Percentiles rank a stretch among this genome's conserved stretches.
These are phyloP conservation scores for Bruguiera sexangula DNA, from an alignment of 345 rosid genomes.

Conservation along the genomic window DNA sequence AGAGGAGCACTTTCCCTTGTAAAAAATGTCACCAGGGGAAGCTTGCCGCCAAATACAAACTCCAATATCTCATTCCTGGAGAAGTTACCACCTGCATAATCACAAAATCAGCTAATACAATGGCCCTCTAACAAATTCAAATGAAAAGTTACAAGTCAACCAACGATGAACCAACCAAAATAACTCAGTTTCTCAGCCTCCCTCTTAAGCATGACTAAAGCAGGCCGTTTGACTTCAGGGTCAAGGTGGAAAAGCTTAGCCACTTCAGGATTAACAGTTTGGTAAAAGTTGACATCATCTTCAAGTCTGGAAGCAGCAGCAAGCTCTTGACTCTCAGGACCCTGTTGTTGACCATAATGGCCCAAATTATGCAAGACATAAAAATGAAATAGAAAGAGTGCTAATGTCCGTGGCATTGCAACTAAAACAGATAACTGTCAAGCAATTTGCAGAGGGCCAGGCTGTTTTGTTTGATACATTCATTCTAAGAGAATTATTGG, in stretches of 20 bases:
- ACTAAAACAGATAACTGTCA: background rate
- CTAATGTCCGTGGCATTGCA: background rate
- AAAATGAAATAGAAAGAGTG: background rate
- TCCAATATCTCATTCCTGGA: constrained; percentile 61
- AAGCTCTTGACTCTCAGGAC: constrained; percentile 12
- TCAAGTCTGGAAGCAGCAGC: constrained; percentile 12
- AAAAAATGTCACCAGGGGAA: constrained; percentile 73
- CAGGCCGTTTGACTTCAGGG: constrained; percentile 17
- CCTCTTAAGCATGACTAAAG: constrained; percentile 15
- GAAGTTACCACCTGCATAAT: constrained; percentile 72
- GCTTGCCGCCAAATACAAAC: constrained; percentile 73
- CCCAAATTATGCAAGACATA: background rate
- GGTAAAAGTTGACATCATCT: constrained; percentile 17
- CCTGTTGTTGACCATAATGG: constrained; percentile 12
- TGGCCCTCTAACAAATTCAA: background rate
- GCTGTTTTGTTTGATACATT: too few relatives aligned
- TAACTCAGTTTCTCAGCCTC: background rate
- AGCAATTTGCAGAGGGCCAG: too few relatives aligned
- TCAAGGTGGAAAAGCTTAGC: constrained; percentile 17
- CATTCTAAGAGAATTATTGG: too few relatives aligned
- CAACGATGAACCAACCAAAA: background rate
- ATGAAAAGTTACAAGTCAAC: background rate
- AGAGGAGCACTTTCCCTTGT: constrained; percentile 73
- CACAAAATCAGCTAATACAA: constrained; percentile 8
- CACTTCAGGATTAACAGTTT: constrained; percentile 11